Evolutionary conservation across 2,329 filamentous ascomycete species (phyloP).

Genomic region (Gaeumannomyces sp.): DNA sequence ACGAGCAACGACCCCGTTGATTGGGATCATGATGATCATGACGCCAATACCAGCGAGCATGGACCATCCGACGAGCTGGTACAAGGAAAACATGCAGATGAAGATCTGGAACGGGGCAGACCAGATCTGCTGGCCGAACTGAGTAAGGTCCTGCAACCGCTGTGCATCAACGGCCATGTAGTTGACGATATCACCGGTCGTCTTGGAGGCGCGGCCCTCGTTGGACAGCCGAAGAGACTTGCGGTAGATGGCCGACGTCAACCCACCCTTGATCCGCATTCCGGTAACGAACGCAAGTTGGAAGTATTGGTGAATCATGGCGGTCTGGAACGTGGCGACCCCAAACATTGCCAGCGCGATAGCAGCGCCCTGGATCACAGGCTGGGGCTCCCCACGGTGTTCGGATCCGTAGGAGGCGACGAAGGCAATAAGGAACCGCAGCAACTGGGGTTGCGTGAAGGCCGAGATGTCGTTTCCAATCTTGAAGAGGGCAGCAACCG

Average conservation of each 20-base stretch:
- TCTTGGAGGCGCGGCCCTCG: constrained; percentile 81
- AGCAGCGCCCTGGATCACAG: constrained; percentile 74
- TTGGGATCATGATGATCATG: constrained; percentile 95
- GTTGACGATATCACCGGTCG: constrained; percentile 97
- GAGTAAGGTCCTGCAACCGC: constrained; percentile 86
- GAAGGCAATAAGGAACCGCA: constrained; percentile 78
- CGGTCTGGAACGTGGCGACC: constrained; percentile 79
- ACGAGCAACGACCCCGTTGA: constrained; percentile 86
- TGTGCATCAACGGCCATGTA: constrained; percentile 99
- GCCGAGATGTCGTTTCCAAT: constrained; percentile 77
- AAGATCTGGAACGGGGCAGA: constrained; percentile 95
- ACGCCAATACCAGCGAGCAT: constrained; percentile 93
- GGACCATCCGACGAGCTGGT: constrained; percentile 87
- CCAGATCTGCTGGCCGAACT: constrained; percentile 94
- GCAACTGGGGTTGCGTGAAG: constrained; percentile 85
- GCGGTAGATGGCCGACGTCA: constrained; percentile 86
- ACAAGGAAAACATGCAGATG: constrained; percentile 92
- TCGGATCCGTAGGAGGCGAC: constrained; percentile 66
- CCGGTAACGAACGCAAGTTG: constrained; percentile 90
- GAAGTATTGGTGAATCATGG: constrained; percentile 94
- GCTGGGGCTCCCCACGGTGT: constrained; percentile 52
- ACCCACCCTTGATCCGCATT: constrained; percentile 89
- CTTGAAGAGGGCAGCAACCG: constrained; percentile 79
- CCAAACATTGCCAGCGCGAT: constrained; percentile 91
- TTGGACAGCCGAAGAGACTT: constrained; percentile 89